Base-by-base conservation (phyloP, 805 yeast species). In the Wilhelminamyces savonicus region DNA sequence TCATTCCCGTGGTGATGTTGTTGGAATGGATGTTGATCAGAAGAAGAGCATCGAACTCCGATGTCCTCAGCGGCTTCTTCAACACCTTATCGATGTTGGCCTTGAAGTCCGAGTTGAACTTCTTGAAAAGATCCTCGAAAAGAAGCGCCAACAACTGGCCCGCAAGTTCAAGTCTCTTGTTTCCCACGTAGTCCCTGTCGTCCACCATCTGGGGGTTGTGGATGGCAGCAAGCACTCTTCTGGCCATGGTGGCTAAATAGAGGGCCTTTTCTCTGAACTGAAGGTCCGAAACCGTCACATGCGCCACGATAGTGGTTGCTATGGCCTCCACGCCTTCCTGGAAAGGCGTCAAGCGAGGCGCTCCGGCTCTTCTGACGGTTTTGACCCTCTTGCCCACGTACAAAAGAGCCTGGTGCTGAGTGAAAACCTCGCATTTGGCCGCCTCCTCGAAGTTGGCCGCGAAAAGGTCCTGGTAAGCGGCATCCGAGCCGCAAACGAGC, bases 131-230 rank as follows among this genome's bases (percentile, higher is more conserved):
- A 74, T 92, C 98, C 64, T 92, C 98, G 55, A 92, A 92, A 38
- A 92, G 62, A 41, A 92, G 66, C 5, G 97, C 86, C 85, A 92
- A 84, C 52, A 92, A 70, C 59, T 92, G 98, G 34, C 98, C 98
- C 1, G 98, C 98, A 51, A 92, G 67, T 62, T 92, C 98, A 41
- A 92, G 69, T 61, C 98, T 82, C 58, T 92, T 92, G 62, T 90
- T 90, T 67, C 98, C 98, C 26, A 92, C 97, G 51, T 92, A 92
- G 64, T 92, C 98, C 59, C 97, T 78, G 59, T 92, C 98, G 50
- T 92, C 98, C n/a, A 92, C 95, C 80, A 86, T 79, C 43, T 78
- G 78, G 6, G 97, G 94, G 48, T 92, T 83, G 40, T 84, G 79
- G 79, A 92, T 85, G 4, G 98, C 85, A 94, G 86, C 85, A 14